Percentiles rank a stretch among this genome's conserved stretches.
phyloP scores from a whole-genome alignment of 148 eudicot genomes.

The Silene uniflora region DNA sequence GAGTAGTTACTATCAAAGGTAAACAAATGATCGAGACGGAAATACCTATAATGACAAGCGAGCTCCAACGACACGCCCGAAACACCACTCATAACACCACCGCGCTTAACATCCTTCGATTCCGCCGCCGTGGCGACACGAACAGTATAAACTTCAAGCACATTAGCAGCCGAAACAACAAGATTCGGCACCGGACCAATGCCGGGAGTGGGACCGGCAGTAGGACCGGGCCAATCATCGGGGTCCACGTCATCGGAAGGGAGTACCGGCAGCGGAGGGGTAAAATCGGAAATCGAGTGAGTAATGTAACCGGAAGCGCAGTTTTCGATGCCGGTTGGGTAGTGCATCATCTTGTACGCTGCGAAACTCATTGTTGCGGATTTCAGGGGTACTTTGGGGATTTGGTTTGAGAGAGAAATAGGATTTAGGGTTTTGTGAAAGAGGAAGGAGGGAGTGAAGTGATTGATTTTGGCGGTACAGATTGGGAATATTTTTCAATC shows the following conservation, averaged over 20 bases:
- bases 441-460: too few relatives aligned
- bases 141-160: slow-evolving; percentile 61
- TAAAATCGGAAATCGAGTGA: slow-evolving; percentile 59
- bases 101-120: slow-evolving; percentile 49
- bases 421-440: slow-evolving; percentile 5
- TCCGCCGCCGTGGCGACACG: slow-evolving; percentile 39
- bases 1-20: too few relatives aligned
- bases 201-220: slow-evolving; percentile 15
- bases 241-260: slow-evolving; percentile 59
- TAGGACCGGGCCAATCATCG: slow-evolving; percentile 42
- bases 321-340: slow-evolving; percentile 81
- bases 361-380: slow-evolving; percentile 69
- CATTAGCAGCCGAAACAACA: slow-evolving; percentile 65
- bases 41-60: slow-evolving; percentile 69
- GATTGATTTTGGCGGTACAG: too few relatives aligned
- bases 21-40: not conserved
- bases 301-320: slow-evolving; percentile 84
- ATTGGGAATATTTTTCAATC: too few relatives aligned
- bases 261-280: slow-evolving; percentile 39
- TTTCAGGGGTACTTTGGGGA: too few relatives aligned
- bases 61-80: slow-evolving; percentile 87
- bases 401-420: too few relatives aligned
- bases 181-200: slow-evolving; percentile 74
- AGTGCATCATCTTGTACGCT: slow-evolving; percentile 88
- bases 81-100: slow-evolving; percentile 63